Conservation (phyloP, 352 stramenopile genomes). For the Thalassiosira exigua region DNA sequence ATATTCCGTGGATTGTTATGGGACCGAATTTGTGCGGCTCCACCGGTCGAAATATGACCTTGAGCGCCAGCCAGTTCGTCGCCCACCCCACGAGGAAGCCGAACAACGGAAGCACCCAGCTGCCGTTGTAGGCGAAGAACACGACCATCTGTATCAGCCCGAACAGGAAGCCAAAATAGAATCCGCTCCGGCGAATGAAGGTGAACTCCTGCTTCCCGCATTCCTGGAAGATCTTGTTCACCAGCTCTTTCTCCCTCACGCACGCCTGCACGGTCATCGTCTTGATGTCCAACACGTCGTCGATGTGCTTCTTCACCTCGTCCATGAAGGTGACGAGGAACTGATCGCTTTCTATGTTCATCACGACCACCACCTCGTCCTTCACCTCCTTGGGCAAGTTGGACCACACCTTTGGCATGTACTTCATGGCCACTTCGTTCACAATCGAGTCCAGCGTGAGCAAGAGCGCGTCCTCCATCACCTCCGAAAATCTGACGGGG, state of each 20-base stretch:
- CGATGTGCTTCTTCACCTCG: conserved; percentile 93
- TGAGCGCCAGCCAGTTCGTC: conserved; percentile 84
- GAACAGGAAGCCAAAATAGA: conserved; percentile 86
- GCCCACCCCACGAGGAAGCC: conserved; percentile 82
- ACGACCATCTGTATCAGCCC: conserved; percentile 80
- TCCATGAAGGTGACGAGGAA: conserved; percentile 94
- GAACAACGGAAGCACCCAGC: conserved; percentile 74
- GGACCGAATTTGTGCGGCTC: conserved; percentile 83
- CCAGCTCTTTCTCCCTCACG: conserved; percentile 93
- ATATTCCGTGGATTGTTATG: conserved; percentile 95
- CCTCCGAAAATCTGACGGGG: conserved; percentile 81
- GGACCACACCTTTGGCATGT: conserved; percentile 72
- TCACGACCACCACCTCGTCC: conserved; percentile 79
- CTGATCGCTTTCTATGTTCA: conserved; percentile 81
- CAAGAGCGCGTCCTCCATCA: conserved; percentile 91
- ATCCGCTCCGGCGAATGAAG: conserved; percentile 80
- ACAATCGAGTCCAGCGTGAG: conserved; percentile 93
- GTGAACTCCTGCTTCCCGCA: conserved; percentile 89
- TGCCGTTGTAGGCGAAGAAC: conserved; percentile 74
- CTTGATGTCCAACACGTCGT: conserved; percentile 95
- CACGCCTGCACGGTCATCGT: conserved; percentile 94
- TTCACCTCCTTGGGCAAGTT: conserved; percentile 76
- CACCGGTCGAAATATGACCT: conserved; percentile 82
- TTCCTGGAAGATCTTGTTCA: conserved; percentile 94
- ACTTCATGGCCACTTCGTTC: conserved; percentile 86